These are phyloP conservation scores for Coelastrella sp. DNA, from an alignment of 139 green algal genomes.

Conservation along the genomic window DNA sequence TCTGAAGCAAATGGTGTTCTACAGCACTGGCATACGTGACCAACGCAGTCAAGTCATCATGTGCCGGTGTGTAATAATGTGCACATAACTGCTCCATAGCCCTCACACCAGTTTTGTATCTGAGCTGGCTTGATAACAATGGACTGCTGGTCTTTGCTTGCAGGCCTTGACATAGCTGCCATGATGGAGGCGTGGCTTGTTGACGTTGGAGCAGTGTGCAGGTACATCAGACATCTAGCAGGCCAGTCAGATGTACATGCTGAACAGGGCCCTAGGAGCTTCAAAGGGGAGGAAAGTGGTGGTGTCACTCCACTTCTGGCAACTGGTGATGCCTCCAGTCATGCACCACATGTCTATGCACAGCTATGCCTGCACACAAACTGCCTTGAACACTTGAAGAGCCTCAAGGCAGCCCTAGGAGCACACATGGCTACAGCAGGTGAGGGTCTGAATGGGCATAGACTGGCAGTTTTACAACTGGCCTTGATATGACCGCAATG, in stretches of 20 bases:
- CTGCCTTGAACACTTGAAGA: slow-evolving; percentile 25
- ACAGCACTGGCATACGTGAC: not conserved
- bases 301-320: slow-evolving; percentile 16
- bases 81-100: not conserved
- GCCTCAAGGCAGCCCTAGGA: not conserved
- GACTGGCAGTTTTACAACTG: too few species aligned
- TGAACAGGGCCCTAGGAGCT: not conserved
- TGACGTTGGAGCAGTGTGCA: slow-evolving; percentile 7
- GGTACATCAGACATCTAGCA: slow-evolving; percentile 10
- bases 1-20: not conserved
- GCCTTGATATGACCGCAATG: too few species aligned
- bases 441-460: not conserved
- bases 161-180: slow-evolving; percentile 31
- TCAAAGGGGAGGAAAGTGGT: not conserved
- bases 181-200: slow-evolving; percentile 42
- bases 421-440: not conserved
- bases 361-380: slow-evolving; percentile 35
- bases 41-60: too few species aligned
- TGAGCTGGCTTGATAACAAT: not conserved
- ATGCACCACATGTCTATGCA: slow-evolving; percentile 45
- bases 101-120: not conserved
- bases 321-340: slow-evolving; percentile 32
- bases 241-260: slow-evolving; percentile 6
- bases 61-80: not conserved
- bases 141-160: not conserved